Evolutionary conservation across 768 basidiomycete species (phyloP), one percentile per base, ranked within the genome.

Genomic region (Phallus indusiatus): DNA sequence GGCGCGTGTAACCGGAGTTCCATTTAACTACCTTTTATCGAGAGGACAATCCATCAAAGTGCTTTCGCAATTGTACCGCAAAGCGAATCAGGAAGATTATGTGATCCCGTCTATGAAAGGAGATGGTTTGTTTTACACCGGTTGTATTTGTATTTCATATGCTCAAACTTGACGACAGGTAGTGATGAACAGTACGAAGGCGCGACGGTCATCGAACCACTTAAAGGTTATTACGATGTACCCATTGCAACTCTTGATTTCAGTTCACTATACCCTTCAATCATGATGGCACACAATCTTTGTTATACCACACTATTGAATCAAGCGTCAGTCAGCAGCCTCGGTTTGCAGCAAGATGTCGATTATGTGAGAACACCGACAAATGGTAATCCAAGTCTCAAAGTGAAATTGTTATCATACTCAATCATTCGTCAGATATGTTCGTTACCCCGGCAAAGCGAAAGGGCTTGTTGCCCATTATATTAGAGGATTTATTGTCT

Each of bases 201-300:
- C 63, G 96, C 96, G 4, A 99, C 94, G 11, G 96, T 99, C 66
- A 98, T 99, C 64, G 96, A 99, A 68, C 96, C 96, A 3, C 85
- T 81, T 70, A 93, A 86, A 67, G 96, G 95, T 0, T 99, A 93
- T 72, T 99, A 98, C 69, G 92, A 96, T 68, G 82, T 85, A 0
- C 96, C 96, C 1, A 97, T 99, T 66, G 94, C 96, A 12, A 98
- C 96, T 0, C 82, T 99, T 51, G 96, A 99, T 80, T 99, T 99
- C 74, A 94, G 92, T 60, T 97, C 94, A 1, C 79, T 99, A 61
- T 99, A 99, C 72, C 96, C 96, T 3, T 98, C 96, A 0, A 98
- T 99, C 73, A 99, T 99, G 96, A 97, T 97, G 94, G 96, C 95
- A 1, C 96, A 99, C 72, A 99, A 99, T 68, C 75, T 99, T 0